Evolutionary conservation across 2,329 filamentous ascomycete species (phyloP).

Genomic region (Xylariales sp.): DNA sequence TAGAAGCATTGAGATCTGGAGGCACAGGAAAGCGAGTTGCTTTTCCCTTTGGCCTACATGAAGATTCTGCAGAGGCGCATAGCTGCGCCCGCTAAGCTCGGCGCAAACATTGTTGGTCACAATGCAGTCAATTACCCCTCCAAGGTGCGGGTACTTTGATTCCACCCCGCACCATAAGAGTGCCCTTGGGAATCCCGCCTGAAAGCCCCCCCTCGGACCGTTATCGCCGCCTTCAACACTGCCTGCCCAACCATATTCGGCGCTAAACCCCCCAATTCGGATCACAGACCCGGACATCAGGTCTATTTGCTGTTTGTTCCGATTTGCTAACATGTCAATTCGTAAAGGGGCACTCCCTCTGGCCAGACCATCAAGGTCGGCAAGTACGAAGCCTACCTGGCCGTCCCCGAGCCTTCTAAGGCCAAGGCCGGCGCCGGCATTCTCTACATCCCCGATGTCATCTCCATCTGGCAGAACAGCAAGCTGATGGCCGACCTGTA

Average conservation of each 20-base stretch:
- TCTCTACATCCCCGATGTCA: slow-evolving; percentile 43
- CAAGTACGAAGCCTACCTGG: slow-evolving; percentile 46
- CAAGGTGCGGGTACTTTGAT: no score
- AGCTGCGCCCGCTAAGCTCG: no score
- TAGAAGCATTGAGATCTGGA: neutral
- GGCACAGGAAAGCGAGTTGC: no score
- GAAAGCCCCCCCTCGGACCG: neutral
- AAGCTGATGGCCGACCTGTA: slow-evolving; percentile 70
- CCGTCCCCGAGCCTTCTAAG: slow-evolving; percentile 33
- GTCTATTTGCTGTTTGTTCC: neutral
- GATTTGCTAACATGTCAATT: neutral
- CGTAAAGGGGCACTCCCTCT: slow-evolving; percentile 39
- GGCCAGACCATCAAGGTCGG: slow-evolving; percentile 43
- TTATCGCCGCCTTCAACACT: no score
- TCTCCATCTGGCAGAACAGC: slow-evolving; percentile 53
- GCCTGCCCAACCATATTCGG: no score
- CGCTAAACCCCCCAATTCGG: neutral
- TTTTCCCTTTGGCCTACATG: no score
- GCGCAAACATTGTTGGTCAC: no score
- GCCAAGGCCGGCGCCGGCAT: slow-evolving; percentile 37
- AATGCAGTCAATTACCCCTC: no score
- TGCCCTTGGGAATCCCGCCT: no score
- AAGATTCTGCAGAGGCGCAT: no score
- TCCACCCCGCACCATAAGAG: no score
- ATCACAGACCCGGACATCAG: neutral